Conservation (phyloP, 495 filamentous ascomycete genomes). For the Hypoxylon crocopeplum region DNA sequence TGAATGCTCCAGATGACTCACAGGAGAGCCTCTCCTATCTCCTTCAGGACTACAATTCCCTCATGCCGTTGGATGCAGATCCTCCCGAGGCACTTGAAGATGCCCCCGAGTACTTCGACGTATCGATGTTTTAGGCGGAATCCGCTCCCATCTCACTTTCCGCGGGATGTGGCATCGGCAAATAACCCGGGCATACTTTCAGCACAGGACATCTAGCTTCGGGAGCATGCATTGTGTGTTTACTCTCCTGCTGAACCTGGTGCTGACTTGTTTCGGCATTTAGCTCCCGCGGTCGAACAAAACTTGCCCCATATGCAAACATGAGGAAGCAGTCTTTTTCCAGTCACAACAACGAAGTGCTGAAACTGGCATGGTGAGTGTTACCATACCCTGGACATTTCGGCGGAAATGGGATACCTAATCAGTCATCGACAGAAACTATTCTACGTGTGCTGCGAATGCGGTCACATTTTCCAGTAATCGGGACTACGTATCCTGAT, state of each 20-base stretch:
- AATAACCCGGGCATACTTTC: background rate
- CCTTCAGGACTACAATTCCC: constrained; percentile 6
- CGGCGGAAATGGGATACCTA: constrained; percentile 27
- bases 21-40: constrained; percentile 12
- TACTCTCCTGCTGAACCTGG: constrained; percentile 31
- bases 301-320: constrained; percentile 80
- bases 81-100: constrained; percentile 32
- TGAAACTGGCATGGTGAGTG: constrained; percentile 95
- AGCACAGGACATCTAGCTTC: constrained; percentile 22
- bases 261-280: constrained; percentile 58
- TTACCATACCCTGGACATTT: background rate
- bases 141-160: background rate
- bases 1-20: background rate
- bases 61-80: constrained; percentile 18
- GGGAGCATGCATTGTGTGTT: constrained; percentile 20
- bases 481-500: constrained; percentile 3
- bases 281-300: constrained; percentile 88
- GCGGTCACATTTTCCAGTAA: constrained; percentile 82
- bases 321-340: constrained; percentile 93
- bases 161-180: background rate
- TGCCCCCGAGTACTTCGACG: constrained; percentile 17
- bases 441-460: constrained; percentile 94
- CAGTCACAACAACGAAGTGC: constrained; percentile 96
- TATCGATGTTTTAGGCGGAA: constrained; percentile 11
- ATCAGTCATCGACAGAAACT: constrained; percentile 72